These are phyloP conservation scores for Hirschfeldia incana DNA, from an alignment of 345 rosid genomes.

Conservation along the genomic window DNA sequence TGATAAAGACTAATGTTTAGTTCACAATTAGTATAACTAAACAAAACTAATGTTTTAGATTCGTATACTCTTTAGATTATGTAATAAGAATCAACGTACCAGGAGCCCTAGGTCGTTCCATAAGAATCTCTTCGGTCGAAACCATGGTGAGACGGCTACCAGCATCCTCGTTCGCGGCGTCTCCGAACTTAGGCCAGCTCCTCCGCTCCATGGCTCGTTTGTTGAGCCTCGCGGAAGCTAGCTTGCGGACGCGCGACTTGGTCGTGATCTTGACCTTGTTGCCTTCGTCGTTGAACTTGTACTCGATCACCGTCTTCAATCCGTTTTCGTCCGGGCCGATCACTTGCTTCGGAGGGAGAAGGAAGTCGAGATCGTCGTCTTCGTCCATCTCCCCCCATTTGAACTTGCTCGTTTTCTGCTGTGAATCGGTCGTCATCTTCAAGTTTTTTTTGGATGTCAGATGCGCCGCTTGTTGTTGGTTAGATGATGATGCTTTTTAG, in stretches of 20 bases:
- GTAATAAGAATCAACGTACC: slow-evolving; percentile 36
- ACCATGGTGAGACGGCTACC: slow-evolving; percentile 70
- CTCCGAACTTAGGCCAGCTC: slow-evolving; percentile 74
- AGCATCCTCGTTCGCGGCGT: slow-evolving; percentile 67
- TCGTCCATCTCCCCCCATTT: slow-evolving; percentile 84
- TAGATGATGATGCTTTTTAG: not conserved
- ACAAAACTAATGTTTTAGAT: not conserved
- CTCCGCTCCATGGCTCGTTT: slow-evolving; percentile 63
- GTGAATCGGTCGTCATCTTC: slow-evolving; percentile 32
- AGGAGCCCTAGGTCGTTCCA: slow-evolving; percentile 65
- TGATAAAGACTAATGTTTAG: too few species aligned
- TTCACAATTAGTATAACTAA: too few species aligned
- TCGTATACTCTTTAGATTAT: not conserved
- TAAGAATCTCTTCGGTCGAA: slow-evolving; percentile 69
- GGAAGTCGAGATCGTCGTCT: slow-evolving; percentile 64
- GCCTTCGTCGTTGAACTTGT: slow-evolving; percentile 71
- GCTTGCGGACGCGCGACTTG: slow-evolving; percentile 57
- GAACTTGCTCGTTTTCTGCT: slow-evolving; percentile 45
- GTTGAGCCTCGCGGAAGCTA: slow-evolving; percentile 59
- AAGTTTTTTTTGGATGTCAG: slow-evolving; percentile 1
- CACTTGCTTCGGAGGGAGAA: slow-evolving; percentile 72
- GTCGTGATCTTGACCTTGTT: slow-evolving; percentile 70
- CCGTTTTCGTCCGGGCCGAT: slow-evolving; percentile 85
- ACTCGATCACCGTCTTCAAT: slow-evolving; percentile 64
- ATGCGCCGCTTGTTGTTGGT: slow-evolving; percentile 21